phyloP scores from a whole-genome alignment of 2,329 filamentous ascomycete genomes.

The Canariomyces notabilis region DNA sequence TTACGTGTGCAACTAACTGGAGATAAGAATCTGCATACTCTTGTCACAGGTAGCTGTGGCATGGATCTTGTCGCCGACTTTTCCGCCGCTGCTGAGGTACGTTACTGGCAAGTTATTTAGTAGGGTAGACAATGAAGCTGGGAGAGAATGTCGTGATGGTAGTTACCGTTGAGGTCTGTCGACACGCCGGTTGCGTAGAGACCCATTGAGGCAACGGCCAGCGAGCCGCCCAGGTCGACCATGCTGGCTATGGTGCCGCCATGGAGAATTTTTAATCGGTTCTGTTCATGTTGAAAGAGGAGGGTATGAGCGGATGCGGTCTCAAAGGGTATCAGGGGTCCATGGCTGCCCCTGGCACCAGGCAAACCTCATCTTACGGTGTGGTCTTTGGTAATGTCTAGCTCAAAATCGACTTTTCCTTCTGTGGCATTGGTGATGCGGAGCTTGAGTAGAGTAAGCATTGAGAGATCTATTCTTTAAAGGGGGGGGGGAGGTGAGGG shows the following conservation, averaged over 20 bases:
- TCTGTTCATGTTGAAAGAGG: conserved; percentile 49
- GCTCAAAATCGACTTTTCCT: conserved; percentile 69
- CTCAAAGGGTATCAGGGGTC: no score
- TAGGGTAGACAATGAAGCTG: no score
- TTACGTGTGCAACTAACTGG: neutral
- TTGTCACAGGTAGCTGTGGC: conserved; percentile 57
- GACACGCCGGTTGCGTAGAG: conserved; percentile 60
- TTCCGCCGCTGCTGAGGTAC: conserved; percentile 55
- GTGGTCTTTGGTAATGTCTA: conserved; percentile 69
- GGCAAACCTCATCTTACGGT: no score
- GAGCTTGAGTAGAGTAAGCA: conserved; percentile 44
- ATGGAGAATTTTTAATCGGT: conserved; percentile 70
- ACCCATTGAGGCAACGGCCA: conserved; percentile 61
- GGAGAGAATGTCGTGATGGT: no score
- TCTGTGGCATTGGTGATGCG: conserved; percentile 59
- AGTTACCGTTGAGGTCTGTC: conserved; percentile 59
- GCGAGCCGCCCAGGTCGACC: conserved; percentile 60
- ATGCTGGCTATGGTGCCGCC: conserved; percentile 75
- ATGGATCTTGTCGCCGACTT: conserved; percentile 50
- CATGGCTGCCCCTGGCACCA: no score
- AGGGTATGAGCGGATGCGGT: no score
- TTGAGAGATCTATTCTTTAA: neutral
- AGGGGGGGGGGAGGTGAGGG: no score
- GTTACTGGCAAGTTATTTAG: conserved; percentile 43
- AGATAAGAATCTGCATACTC: conserved; percentile 38